phyloP scores from a whole-genome alignment of 148 eudicot genomes.

The Tetragonia tetragonoides region DNA sequence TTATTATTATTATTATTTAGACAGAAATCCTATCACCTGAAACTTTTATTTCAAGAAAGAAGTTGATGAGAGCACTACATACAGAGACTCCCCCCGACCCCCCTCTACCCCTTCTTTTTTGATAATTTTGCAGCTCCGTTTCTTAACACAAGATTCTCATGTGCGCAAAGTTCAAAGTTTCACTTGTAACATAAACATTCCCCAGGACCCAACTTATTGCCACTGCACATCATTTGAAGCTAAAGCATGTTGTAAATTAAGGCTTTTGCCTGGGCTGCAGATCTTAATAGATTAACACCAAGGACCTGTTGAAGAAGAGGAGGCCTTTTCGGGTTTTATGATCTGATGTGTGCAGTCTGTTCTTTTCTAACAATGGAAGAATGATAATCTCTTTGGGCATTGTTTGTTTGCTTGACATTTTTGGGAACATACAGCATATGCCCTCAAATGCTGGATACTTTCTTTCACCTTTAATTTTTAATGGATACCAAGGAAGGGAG shows the following conservation, averaged over 20 bases:
- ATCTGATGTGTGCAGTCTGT: not conserved
- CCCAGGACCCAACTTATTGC: not conserved
- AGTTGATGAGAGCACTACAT: too few relatives aligned
- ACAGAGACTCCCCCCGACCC: too few relatives aligned
- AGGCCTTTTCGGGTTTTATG: not conserved
- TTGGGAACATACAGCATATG: too few relatives aligned
- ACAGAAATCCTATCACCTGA: too few relatives aligned
- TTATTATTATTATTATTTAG: too few relatives aligned
- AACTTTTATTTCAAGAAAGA: too few relatives aligned
- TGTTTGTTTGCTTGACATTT: too few relatives aligned
- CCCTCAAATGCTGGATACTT: too few relatives aligned
- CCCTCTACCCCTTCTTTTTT: too few relatives aligned
- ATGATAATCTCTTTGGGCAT: not conserved
- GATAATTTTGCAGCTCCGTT: not conserved
- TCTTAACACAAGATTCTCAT: not conserved
- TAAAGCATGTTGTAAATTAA: too few relatives aligned
- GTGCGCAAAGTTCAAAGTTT: not conserved
- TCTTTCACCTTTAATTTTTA: not conserved
- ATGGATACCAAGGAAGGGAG: not conserved
- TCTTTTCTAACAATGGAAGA: not conserved
- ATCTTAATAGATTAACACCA: not conserved
- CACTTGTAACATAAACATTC: too few relatives aligned
- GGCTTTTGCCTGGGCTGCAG: not conserved
- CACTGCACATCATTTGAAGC: too few relatives aligned
- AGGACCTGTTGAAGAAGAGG: not conserved